Evolutionary conservation across 2,329 filamentous ascomycete species (phyloP).

Genomic region (Cladosporium austrohemisphaericum): DNA sequence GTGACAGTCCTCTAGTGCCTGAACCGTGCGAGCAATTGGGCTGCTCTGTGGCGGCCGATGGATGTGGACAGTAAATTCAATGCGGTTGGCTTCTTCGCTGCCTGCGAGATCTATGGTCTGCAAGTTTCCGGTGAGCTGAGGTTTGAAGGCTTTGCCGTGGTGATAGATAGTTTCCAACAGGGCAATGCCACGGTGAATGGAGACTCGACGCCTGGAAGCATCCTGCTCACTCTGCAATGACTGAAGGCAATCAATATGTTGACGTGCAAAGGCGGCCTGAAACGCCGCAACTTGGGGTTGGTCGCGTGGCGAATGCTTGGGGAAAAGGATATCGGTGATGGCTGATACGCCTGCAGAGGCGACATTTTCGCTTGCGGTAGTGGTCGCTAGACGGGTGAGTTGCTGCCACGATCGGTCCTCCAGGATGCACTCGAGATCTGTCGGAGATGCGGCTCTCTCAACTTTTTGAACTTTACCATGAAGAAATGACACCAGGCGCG

Average conservation of each 20-base stretch:
- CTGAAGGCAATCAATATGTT: slow-evolving; percentile 18
- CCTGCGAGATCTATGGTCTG: slow-evolving; percentile 3
- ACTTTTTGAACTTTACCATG: slow-evolving; percentile 6
- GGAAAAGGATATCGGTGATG: slow-evolving; percentile 20
- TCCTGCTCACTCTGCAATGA: not conserved
- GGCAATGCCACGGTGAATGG: slow-evolving; percentile 4
- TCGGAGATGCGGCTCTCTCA: not conserved
- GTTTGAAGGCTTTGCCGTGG: slow-evolving; percentile 5
- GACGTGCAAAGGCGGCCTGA: slow-evolving; percentile 21
- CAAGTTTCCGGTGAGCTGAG: not conserved
- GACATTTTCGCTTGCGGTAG: slow-evolving; percentile 10
- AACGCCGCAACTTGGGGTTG: slow-evolving; percentile 13
- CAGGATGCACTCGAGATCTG: slow-evolving; percentile 17
- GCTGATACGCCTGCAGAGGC: slow-evolving; percentile 2
- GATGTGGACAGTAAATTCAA: slow-evolving; percentile 22
- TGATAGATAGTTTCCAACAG: slow-evolving; percentile 12
- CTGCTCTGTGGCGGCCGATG: slow-evolving; percentile 20
- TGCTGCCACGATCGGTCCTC: slow-evolving; percentile 21
- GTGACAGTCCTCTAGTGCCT: slow-evolving; percentile 17
- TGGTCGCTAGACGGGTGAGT: slow-evolving; percentile 19
- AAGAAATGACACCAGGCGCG: slow-evolving; percentile 16
- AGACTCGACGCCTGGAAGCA: not conserved
- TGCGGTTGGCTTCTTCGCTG: slow-evolving; percentile 4
- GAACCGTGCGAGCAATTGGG: slow-evolving; percentile 15
- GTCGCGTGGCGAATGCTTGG: slow-evolving; percentile 4